These are phyloP conservation scores for Batrachochytrium dendrobatidis DNA, from an alignment of 371 early-diverging fungal genomes.

Conservation along the genomic window DNA sequence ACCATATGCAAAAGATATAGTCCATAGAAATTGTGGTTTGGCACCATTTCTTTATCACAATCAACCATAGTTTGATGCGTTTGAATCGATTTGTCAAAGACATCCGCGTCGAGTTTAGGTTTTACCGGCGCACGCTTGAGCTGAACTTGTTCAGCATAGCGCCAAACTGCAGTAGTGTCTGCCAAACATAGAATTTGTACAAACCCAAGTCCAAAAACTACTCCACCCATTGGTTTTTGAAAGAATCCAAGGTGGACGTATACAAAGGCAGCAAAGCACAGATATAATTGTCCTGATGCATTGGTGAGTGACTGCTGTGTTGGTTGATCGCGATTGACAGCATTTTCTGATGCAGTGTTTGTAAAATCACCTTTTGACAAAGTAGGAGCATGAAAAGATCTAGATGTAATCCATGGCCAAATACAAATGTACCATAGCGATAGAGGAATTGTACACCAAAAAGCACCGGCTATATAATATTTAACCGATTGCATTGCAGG, in stretches of 20 bases:
- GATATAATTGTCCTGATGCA: conserved; percentile 52
- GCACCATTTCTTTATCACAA: too few species aligned
- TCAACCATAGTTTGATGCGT: too few species aligned
- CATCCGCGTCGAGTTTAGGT: neutral
- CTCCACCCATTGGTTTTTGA: conserved; percentile 67
- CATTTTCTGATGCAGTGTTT: too few species aligned
- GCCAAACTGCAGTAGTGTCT: conserved; percentile 46
- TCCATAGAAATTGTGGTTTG: conserved; percentile 9
- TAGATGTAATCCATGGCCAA: conserved; percentile 40
- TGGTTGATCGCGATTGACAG: too few species aligned
- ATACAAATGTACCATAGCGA: conserved; percentile 22
- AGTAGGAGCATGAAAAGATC: too few species aligned
- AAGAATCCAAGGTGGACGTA: conserved; percentile 48
- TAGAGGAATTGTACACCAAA: conserved; percentile 12
- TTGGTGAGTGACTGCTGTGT: too few species aligned
- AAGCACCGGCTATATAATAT: conserved; percentile 25
- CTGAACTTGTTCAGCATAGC: conserved; percentile 21
- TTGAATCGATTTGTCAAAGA: conserved; percentile 3
- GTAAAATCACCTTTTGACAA: too few species aligned
- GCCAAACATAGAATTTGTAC: conserved; percentile 43
- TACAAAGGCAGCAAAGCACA: conserved; percentile 45
- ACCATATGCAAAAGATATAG: conserved; percentile 16
- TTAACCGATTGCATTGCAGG: conserved; percentile 26
- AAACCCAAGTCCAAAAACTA: conserved; percentile 49
- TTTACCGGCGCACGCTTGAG: conserved; percentile 12